Percentiles rank a stretch among this genome's conserved stretches.
These are phyloP conservation scores for Aquanectria penicillioides DNA, from an alignment of 2,329 filamentous ascomycete species.

Conservation along the genomic window DNA sequence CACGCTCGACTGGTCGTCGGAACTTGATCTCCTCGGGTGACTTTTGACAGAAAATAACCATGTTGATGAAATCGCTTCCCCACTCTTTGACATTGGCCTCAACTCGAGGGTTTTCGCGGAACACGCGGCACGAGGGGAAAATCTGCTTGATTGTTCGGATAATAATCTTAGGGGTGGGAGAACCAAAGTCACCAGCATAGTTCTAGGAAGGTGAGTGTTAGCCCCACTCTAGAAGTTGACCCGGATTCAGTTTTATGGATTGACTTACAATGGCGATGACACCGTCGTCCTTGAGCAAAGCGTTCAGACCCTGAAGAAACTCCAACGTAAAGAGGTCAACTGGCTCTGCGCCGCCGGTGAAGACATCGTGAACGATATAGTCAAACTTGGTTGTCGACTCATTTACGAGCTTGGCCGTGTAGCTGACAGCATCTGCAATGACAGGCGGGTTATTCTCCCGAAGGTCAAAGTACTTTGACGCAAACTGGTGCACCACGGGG, in stretches of 20 bases:
- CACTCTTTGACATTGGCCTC: constrained; percentile 57
- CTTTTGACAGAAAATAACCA: constrained; percentile 94
- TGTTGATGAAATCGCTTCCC: constrained; percentile 85
- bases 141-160: constrained; percentile 83
- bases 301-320: constrained; percentile 77
- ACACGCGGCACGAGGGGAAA: constrained; percentile 92
- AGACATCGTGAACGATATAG: constrained; percentile 97
- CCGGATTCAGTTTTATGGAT: not conserved
- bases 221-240: not conserved
- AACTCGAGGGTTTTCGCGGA: constrained; percentile 76
- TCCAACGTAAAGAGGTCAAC: constrained; percentile 86
- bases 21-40: constrained; percentile 66
- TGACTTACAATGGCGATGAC: constrained; percentile 85
- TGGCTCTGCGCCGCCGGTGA: constrained; percentile 95
- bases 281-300: constrained; percentile 79
- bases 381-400: constrained; percentile 69
- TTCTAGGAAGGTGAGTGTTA: constrained; percentile 69
- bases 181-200: constrained; percentile 88
- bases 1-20: constrained; percentile 68
- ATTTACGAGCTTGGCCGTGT: constrained; percentile 60
- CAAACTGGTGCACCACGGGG: constrained; percentile 86
- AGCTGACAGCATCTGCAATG: constrained; percentile 84
- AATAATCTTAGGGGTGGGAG: constrained; percentile 80
- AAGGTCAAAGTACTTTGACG: constrained; percentile 83
- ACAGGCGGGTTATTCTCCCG: constrained; percentile 80